Evolutionary conservation across 1,284 basidiomycete species (phyloP).

Genomic region (Ganoderma multipileum): DNA sequence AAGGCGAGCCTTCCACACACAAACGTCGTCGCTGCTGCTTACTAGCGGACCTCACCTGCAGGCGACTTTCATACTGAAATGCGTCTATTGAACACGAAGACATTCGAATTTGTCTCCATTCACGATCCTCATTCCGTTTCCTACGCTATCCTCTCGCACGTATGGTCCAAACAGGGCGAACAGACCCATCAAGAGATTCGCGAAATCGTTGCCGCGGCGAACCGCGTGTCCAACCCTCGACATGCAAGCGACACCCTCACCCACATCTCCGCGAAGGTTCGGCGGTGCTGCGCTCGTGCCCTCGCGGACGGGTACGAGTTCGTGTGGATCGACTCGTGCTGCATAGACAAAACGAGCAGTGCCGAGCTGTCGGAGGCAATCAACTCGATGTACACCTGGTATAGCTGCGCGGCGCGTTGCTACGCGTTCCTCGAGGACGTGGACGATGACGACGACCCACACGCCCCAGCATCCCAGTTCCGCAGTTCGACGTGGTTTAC

Average conservation of each 20-base stretch:
- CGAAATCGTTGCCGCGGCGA: neutral
- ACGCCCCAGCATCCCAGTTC: constrained; percentile 1
- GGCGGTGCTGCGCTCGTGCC: neutral
- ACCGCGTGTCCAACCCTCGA: neutral
- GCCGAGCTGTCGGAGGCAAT: constrained; percentile 8
- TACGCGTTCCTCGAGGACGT: constrained; percentile 5
- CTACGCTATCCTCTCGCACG: constrained; percentile 6
- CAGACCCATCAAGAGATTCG: constrained; percentile 3
- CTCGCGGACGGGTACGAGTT: constrained; percentile 6
- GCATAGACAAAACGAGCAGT: constrained; percentile 9
- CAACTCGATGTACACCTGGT: constrained; percentile 6
- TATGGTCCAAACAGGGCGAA: constrained; percentile 3
- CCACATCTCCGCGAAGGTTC: neutral
- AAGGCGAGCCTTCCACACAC: neutral
- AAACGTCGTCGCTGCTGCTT: neutral
- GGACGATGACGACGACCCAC: neutral
- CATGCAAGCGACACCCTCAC: neutral
- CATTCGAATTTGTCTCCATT: constrained; percentile 1
- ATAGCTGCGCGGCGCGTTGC: neutral
- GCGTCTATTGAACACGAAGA: constrained; percentile 5
- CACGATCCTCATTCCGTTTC: neutral
- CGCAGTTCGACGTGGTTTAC: neutral
- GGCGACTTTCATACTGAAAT: neutral
- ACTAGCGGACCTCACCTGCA: neutral
- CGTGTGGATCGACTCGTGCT: constrained; percentile 2